Percentiles rank a stretch among this genome's conserved stretches.
Evolutionary conservation across 192 early-diverging fungal species (phyloP).

Genomic region (Podila clonocystis): DNA sequence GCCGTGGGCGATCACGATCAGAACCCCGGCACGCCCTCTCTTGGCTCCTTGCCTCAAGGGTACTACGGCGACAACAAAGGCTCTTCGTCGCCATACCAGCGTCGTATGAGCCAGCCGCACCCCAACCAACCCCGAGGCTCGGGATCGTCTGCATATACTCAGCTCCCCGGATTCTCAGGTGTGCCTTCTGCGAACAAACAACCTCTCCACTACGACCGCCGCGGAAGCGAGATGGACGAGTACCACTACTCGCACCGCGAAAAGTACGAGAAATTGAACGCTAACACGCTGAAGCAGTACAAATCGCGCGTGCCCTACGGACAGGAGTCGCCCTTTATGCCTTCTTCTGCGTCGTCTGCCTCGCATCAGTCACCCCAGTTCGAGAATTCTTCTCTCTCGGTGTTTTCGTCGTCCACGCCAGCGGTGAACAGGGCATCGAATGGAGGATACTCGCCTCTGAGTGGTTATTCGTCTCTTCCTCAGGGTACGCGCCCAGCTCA

Average conservation of each 20-base stretch:
- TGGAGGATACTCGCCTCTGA: not conserved
- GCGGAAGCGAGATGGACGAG: slow-evolving; percentile 36
- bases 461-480: not conserved
- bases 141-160: not conserved
- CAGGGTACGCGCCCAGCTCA: not conserved
- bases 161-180: not conserved
- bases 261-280: slow-evolving; percentile 44
- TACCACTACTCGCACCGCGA: slow-evolving; percentile 37
- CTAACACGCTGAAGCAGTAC: slow-evolving; percentile 17
- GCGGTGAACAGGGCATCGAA: not conserved
- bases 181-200: slow-evolving; percentile 18
- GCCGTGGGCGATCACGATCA: not conserved
- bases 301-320: slow-evolving; percentile 1
- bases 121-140: slow-evolving; percentile 7
- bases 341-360: not conserved
- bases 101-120: slow-evolving; percentile 47
- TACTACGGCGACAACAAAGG: slow-evolving; percentile 19
- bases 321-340: slow-evolving; percentile 2
- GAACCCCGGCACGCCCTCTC: slow-evolving; percentile 4
- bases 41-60: not conserved
- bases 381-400: not conserved
- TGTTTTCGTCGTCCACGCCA: not conserved
- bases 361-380: not conserved
- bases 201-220: slow-evolving; percentile 37
- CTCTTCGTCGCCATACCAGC: slow-evolving; percentile 11